Conservation (phyloP, 2,329 filamentous ascomycete species). For the Purpureocillium lavendulum region DNA sequence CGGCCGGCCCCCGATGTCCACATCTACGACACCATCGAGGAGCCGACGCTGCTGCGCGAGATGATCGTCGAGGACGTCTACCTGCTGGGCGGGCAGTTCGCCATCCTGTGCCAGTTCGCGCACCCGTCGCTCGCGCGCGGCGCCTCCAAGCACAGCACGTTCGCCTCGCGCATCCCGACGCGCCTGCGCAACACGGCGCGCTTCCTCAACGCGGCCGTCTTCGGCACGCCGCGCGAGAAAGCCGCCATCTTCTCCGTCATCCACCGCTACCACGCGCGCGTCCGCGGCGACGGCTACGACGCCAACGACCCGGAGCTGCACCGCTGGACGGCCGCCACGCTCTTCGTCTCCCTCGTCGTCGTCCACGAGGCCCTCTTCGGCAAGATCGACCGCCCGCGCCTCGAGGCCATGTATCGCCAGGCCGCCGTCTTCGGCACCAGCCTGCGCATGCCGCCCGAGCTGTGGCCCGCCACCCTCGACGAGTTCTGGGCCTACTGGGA, state of each 20-base stretch:
- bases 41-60: slow-evolving; percentile 10
- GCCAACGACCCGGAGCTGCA: slow-evolving; percentile 28
- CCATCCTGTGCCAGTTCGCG: slow-evolving; percentile 31
- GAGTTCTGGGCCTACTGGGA: slow-evolving; percentile 30
- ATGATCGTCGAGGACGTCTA: slow-evolving; percentile 11
- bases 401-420: slow-evolving; percentile 17
- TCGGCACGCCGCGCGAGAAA: slow-evolving; percentile 23
- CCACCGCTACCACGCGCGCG: slow-evolving; percentile 21
- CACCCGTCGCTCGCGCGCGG: slow-evolving; percentile 27
- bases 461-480: slow-evolving; percentile 24
- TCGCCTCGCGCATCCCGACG: slow-evolving; percentile 24
- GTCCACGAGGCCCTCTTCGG: slow-evolving; percentile 27
- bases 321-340: slow-evolving; percentile 29
- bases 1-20: too few species aligned
- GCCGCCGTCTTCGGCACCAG: slow-evolving; percentile 19
- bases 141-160: slow-evolving; percentile 28
- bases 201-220: slow-evolving; percentile 29
- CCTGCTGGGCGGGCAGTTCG: slow-evolving; percentile 13
- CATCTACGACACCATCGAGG: slow-evolving; percentile 12
- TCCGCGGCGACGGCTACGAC: slow-evolving; percentile 23
- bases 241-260: slow-evolving; percentile 25
- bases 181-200: slow-evolving; percentile 28
- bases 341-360: slow-evolving; percentile 25
- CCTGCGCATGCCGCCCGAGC: slow-evolving; percentile 20
- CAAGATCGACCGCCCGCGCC: slow-evolving; percentile 15